A percentile compares a stretch with the other conserved stretches of the same genome.
Conservation (phyloP, 1,284 basidiomycete genomes). For the Cutaneotrichosporon sp. region DNA sequence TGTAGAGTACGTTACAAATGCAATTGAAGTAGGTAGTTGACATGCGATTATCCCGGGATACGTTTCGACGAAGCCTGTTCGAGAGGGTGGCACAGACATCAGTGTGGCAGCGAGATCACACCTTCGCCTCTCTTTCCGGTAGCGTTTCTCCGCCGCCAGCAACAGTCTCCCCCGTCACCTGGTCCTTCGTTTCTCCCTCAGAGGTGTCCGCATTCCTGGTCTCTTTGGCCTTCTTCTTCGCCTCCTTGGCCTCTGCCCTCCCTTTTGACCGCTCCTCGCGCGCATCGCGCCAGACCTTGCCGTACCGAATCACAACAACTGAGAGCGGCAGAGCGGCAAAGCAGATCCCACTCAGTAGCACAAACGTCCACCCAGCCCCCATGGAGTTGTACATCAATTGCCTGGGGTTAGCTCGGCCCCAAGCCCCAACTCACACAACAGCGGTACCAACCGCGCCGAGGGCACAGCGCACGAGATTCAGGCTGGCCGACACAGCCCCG, state of each 20-base stretch:
- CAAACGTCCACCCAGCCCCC: conserved; percentile 45
- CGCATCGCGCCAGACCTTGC: conserved; percentile 30
- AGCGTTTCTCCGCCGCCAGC: no score
- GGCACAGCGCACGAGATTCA: conserved; percentile 46
- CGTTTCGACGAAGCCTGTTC: no score
- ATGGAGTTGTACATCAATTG: conserved; percentile 37
- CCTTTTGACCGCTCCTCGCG: conserved; percentile 5
- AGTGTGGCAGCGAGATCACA: no score
- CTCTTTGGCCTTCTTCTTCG: no score
- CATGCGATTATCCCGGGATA: no score
- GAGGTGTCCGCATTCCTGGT: no score
- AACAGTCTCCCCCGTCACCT: no score
- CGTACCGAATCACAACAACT: conserved; percentile 27
- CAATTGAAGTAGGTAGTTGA: no score
- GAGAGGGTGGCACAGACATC: no score
- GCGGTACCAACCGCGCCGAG: conserved; percentile 43
- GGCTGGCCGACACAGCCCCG: conserved; percentile 44
- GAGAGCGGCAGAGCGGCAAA: conserved; percentile 29
- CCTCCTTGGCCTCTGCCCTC: not conserved
- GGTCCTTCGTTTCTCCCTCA: no score
- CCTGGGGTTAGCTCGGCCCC: not conserved
- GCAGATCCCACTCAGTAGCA: conserved; percentile 37
- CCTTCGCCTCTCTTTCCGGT: no score
- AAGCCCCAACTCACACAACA: conserved; percentile 24
- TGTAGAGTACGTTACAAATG: no score